These are phyloP conservation scores for Penicillium crustosum DNA, from an alignment of 2,329 filamentous ascomycete genomes.

Conservation along the genomic window DNA sequence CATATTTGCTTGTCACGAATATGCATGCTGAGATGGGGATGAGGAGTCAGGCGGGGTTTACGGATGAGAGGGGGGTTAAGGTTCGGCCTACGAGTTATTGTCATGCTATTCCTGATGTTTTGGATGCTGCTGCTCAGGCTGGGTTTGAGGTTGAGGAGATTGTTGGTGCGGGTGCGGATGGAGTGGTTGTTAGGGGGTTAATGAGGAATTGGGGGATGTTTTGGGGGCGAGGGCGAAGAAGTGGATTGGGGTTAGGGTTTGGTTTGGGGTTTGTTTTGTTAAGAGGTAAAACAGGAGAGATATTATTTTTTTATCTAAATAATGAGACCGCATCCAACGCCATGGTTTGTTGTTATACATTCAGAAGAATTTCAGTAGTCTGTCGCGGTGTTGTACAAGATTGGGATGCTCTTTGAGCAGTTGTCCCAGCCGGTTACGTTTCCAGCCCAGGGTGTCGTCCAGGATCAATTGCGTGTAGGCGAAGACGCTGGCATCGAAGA, in stretches of 20 bases:
- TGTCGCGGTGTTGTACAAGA: conserved; percentile 64
- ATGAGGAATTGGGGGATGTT: conserved; percentile 56
- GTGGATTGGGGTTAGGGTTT: conserved; percentile 60
- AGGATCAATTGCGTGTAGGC: conserved; percentile 83
- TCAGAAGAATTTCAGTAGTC: conserved; percentile 57
- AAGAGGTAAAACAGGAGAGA: conserved; percentile 6
- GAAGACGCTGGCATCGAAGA: conserved; percentile 89
- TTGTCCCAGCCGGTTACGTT: conserved; percentile 59
- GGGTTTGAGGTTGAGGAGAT: conserved; percentile 48
- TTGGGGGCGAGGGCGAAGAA: conserved; percentile 63
- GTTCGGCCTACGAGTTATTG: conserved; percentile 60
- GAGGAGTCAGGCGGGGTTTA: conserved; percentile 62
- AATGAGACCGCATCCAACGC: conserved; percentile 3
- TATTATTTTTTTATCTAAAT: conserved; percentile 5
- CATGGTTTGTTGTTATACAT: conserved; percentile 12
- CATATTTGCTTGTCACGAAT: conserved; percentile 61
- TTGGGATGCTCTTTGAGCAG: conserved; percentile 59
- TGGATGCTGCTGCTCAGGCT: conserved; percentile 49
- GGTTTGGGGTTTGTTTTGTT: conserved; percentile 54
- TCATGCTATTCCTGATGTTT: conserved; percentile 54
- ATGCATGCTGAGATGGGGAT: conserved; percentile 67
- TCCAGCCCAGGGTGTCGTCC: conserved; percentile 64
- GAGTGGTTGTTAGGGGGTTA: conserved; percentile 47
- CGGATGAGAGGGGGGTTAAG: conserved; percentile 57
- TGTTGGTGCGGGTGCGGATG: conserved; percentile 12